Evolutionary conservation across 2,329 filamentous ascomycete genomes (phyloP).

Genomic region (Gyromitra esculenta): DNA sequence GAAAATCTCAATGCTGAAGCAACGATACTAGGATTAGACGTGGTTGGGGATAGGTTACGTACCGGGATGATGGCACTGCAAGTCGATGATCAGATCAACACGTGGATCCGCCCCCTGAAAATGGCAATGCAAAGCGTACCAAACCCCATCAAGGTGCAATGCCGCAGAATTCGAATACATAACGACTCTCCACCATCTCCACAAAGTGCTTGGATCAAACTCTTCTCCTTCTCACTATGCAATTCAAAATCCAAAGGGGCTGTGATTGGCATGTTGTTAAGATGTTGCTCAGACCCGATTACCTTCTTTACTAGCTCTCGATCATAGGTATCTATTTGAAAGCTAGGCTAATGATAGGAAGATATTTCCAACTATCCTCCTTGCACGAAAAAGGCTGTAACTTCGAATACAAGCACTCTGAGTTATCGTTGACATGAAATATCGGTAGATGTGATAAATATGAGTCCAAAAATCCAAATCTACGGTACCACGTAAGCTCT

Average conservation of each 20-base stretch:
- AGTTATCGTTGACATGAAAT: not conserved
- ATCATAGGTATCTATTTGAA: not conserved
- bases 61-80: constrained; percentile 28
- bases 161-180: constrained; percentile 7
- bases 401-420: not conserved
- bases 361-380: too few species aligned
- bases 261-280: not conserved
- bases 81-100: constrained; percentile 40
- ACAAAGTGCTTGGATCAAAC: not conserved
- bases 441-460: constrained; percentile 5
- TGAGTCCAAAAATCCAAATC: constrained; percentile 3
- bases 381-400: not conserved
- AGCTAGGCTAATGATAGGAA: not conserved
- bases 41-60: not conserved
- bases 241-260: not conserved
- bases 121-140: constrained; percentile 23
- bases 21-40: not conserved
- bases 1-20: not conserved
- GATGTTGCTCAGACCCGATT: constrained; percentile 3
- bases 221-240: not conserved
- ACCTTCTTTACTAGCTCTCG: not conserved
- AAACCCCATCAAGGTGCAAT: constrained; percentile 4
- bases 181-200: constrained; percentile 15
- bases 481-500: constrained; percentile 3
- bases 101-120: constrained; percentile 35